These are phyloP conservation scores for Remersonia thermophila DNA, from an alignment of 2,329 filamentous ascomycete genomes.

Conservation along the genomic window DNA sequence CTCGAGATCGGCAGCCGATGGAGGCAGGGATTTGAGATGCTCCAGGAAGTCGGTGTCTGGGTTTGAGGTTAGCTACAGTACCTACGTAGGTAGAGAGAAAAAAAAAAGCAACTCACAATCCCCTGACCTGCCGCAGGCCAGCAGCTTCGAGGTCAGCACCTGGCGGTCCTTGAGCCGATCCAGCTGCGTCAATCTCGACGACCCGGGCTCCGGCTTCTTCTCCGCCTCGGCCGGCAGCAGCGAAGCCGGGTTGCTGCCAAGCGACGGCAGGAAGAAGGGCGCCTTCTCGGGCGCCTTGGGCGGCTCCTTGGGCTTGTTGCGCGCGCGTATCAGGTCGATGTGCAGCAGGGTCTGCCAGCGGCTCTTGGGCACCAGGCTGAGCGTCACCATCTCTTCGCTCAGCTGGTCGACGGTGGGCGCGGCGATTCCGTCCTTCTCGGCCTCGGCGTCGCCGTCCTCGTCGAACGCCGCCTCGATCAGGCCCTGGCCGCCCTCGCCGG, in stretches of 20 bases:
- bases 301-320: constrained; percentile 87
- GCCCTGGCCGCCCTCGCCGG: constrained; percentile 68
- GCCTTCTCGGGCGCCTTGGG: constrained; percentile 89
- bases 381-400: constrained; percentile 68
- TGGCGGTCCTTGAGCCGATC: constrained; percentile 47
- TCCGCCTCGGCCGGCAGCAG: constrained; percentile 15
- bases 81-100: not conserved
- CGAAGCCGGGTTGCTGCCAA: constrained; percentile 26
- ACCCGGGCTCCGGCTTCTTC: constrained; percentile 12
- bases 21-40: constrained; percentile 68
- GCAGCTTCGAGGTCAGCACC: constrained; percentile 45
- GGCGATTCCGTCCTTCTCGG: constrained; percentile 40
- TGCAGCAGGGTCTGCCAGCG: constrained; percentile 92
- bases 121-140: constrained; percentile 37
- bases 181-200: constrained; percentile 57
- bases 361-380: constrained; percentile 80
- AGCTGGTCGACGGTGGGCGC: constrained; percentile 61
- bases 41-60: constrained; percentile 56
- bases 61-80: constrained; percentile 5
- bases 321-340: constrained; percentile 79
- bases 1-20: constrained; percentile 79
- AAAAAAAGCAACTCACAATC: constrained; percentile 41
- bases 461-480: constrained; percentile 67
- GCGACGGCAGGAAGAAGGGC: constrained; percentile 81
- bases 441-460: constrained; percentile 31